phyloP scores from a whole-genome alignment of 768 basidiomycete genomes.

The Daedaleopsis nitida region DNA sequence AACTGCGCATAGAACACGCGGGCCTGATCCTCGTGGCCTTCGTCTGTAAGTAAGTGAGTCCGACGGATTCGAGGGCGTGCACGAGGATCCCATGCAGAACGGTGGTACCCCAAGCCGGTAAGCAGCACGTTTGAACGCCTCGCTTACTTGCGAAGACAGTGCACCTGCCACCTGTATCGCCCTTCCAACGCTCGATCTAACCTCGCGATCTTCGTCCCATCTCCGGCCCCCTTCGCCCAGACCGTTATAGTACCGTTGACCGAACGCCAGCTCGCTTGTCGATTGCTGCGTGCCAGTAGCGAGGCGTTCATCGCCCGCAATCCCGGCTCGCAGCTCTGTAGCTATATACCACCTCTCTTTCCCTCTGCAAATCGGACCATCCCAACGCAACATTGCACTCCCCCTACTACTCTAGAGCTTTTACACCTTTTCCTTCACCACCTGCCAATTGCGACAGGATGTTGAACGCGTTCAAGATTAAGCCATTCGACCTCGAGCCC shows the following conservation, averaged over 20 bases:
- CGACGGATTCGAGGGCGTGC: slow-evolving; percentile 6
- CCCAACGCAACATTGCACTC: neutral
- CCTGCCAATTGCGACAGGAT: slow-evolving; percentile 2
- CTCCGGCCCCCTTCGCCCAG: neutral
- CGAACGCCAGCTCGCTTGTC: neutral
- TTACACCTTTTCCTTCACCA: slow-evolving; percentile 9
- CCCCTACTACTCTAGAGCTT: neutral
- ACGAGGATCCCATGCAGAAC: slow-evolving; percentile 1
- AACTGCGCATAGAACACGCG: neutral
- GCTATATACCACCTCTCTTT: slow-evolving; percentile 1
- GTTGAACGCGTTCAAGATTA: slow-evolving; percentile 79
- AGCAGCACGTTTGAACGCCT: neutral
- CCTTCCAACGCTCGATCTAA: neutral
- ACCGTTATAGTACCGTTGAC: neutral
- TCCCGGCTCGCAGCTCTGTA: neutral
- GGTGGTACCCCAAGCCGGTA: neutral
- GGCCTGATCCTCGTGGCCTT: slow-evolving; percentile 10
- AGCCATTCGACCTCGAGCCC: slow-evolving; percentile 74
- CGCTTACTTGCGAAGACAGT: neutral
- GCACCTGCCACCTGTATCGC: neutral
- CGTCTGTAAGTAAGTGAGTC: neutral
- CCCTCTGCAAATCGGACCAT: neutral
- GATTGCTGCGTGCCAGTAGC: slow-evolving; percentile 9
- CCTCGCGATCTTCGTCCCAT: neutral
- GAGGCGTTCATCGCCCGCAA: slow-evolving; percentile 2